Percentiles rank a stretch among this genome's conserved stretches.
Conservation (phyloP, 2,329 filamentous ascomycete genomes). For the Colletotrichum liriopes region DNA sequence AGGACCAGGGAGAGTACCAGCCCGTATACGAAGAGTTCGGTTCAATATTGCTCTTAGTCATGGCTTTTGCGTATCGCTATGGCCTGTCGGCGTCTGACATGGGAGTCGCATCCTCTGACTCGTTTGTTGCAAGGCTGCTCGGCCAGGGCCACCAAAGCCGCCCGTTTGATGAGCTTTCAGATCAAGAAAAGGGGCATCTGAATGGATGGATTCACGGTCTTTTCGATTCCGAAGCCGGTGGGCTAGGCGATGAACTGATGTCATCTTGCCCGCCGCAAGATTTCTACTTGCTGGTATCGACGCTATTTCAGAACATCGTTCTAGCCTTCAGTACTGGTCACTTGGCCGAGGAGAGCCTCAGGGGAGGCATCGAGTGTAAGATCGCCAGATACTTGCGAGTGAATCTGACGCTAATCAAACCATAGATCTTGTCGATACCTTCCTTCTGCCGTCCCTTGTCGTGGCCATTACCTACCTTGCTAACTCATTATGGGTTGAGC, state of each 20-base stretch:
- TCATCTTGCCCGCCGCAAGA: constrained; percentile 86
- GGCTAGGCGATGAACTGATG: constrained; percentile 85
- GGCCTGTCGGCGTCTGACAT: constrained; percentile 76
- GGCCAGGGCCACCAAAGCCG: constrained; percentile 71
- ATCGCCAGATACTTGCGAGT: constrained; percentile 37
- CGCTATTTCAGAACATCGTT: constrained; percentile 83
- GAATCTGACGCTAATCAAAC: constrained; percentile 41
- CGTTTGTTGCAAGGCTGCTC: constrained; percentile 79
- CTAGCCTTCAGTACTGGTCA: constrained; percentile 77
- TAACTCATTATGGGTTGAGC: constrained; percentile 78
- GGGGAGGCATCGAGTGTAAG: constrained; percentile 83
- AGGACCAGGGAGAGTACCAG: constrained; percentile 88
- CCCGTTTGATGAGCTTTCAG: constrained; percentile 72
- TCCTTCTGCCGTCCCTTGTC: constrained; percentile 84
- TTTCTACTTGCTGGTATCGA: constrained; percentile 84
- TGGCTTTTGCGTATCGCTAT: constrained; percentile 85
- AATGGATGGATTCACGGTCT: constrained; percentile 84
- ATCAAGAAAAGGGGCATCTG: constrained; percentile 76
- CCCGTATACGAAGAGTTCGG: constrained; percentile 91
- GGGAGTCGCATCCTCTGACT: constrained; percentile 71
- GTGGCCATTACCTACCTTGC: constrained; percentile 81
- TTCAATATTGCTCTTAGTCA: constrained; percentile 79
- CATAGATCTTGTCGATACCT: constrained; percentile 82
- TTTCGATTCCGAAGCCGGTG: constrained; percentile 81
- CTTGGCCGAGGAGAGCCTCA: constrained; percentile 79